Base-by-base conservation (phyloP, 176 grass and related monocot species). In the Aegilops sharonensis region DNA sequence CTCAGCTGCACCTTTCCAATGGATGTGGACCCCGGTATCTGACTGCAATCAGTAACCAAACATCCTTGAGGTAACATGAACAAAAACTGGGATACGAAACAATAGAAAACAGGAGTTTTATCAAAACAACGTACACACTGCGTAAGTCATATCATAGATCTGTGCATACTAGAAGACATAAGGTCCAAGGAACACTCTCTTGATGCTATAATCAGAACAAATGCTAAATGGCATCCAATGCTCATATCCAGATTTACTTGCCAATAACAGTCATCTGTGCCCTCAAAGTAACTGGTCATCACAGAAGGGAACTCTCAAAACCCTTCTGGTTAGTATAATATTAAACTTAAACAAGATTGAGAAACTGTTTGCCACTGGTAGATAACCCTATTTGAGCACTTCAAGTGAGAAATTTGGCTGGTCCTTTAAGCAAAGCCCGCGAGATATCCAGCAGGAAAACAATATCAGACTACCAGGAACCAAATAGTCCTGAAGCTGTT, bases 1-100 rank as follows among this genome's bases (percentile, higher is more conserved):
- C 85, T 98, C 96, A 72, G 93, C 96, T 85, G 96, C 96, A 77
- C 96, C 96, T 94, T 98, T 98, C 96, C 96, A 98, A 71, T 98
- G 92, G 50, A 98, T 75, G 80, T 87, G 90, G 86, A 98, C 90
- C 60, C 75, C 68, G 39, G 73, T 70, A 86, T 91, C 90, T 84
- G 78, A 79, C 93, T 98, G 84, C 85, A 86, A 85, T 80, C 52
- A 90, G 64, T 9, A 85, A 88, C 57, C 80, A 87, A 85, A 73
- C 77, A 68, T 34, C 24, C 85, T 31, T 88, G 68, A 75, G 42
- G 39, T 75, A 91, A 39, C 12, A 90, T n/a, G 73, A 81, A 72
- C 45, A 11, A 67, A 79, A 92, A 20, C 6, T 69, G 20, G 57
- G 83, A 83, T 50, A 79, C 57, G 2, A 87, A 76, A 81, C 9